Percentiles rank a stretch among this genome's conserved stretches.
Conservation (phyloP, 2,329 filamentous ascomycete genomes). For the Davidsoniella australis region DNA sequence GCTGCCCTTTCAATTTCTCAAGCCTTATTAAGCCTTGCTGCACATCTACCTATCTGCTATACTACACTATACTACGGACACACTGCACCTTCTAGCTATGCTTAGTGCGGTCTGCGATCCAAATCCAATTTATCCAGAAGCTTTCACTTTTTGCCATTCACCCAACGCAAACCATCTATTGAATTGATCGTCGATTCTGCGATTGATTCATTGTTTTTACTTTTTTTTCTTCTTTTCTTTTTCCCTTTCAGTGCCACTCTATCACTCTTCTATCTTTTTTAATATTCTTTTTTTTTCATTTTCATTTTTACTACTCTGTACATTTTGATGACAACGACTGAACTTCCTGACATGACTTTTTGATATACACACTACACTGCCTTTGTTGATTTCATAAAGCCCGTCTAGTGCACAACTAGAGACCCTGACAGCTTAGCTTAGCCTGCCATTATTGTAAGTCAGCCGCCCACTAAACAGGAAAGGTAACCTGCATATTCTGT, state of each 20-base stretch:
- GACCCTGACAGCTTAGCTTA: too few relatives aligned
- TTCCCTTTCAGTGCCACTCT: neutral
- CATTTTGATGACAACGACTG: neutral
- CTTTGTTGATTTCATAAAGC: neutral
- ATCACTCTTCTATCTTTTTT: neutral
- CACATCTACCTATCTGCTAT: neutral
- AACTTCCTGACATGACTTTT: neutral
- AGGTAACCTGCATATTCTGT: slow-evolving; percentile 8
- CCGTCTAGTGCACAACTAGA: neutral
- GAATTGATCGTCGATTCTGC: neutral
- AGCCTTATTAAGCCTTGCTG: neutral
- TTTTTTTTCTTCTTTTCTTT: neutral
- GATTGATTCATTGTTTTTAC: slow-evolving; percentile 1
- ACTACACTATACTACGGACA: too few relatives aligned
- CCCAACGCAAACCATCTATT: neutral
- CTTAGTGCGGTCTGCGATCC: neutral
- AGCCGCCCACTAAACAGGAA: neutral
- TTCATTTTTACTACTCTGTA: neutral
- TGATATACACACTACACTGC: neutral
- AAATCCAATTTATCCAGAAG: neutral
- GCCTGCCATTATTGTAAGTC: too few relatives aligned
- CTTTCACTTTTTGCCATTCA: slow-evolving; percentile 2
- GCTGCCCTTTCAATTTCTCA: slow-evolving; percentile 1
- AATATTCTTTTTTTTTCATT: neutral
- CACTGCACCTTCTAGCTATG: neutral